Evolutionary conservation across 129 eudicot genomes (phyloP), one percentile per base, ranked within the genome.

Genomic region (Ambrosia artemisiifolia): DNA sequence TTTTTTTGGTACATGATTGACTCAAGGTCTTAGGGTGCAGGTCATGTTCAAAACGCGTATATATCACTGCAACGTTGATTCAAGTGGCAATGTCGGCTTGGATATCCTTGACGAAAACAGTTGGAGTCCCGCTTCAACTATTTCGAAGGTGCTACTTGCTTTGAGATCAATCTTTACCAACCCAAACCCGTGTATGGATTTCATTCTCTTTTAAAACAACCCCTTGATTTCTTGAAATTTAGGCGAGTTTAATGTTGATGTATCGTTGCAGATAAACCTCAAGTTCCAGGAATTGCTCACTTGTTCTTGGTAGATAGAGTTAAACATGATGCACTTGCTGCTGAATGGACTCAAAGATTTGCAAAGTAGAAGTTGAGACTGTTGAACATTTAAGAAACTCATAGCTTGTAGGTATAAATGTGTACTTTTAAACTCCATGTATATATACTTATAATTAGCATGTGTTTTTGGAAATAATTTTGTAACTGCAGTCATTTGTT

Each of bases 121-220:
- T 46, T 95, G 97, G 99, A 95, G 99, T 55, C 99, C 97, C 0
- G 96, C 99, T 51, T 81, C 85, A 38, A 95, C 99, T 33, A 95
- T 95, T 83, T 95, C 94, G 34, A 88, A 86, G 77, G 88, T 95
- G 49, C 81, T 90, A 49, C 86, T 86, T 62, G 93, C 94, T 19
- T 81, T 95, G 48, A 81, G 88, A 81, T 88, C 96, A 28, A 84
- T 90, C 70, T 86, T 95, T 73, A 82, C 88, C 73, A 95, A 75
- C 80, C 99, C 97, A 55, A 89, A 90, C 63, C 83, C 94, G 4
- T 86, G 99, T 95, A 83, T 64, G 99, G 75, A 35, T 46, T 40
- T 40, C 66, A 42, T 70, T 53, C 60, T 49, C 56, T 5, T 5
- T 36, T 10, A 30, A 51, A 13, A 42, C 50, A 12, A 4, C 18